Base-by-base conservation (phyloP, 805 yeast species). In the Candida chauliodis region DNA sequence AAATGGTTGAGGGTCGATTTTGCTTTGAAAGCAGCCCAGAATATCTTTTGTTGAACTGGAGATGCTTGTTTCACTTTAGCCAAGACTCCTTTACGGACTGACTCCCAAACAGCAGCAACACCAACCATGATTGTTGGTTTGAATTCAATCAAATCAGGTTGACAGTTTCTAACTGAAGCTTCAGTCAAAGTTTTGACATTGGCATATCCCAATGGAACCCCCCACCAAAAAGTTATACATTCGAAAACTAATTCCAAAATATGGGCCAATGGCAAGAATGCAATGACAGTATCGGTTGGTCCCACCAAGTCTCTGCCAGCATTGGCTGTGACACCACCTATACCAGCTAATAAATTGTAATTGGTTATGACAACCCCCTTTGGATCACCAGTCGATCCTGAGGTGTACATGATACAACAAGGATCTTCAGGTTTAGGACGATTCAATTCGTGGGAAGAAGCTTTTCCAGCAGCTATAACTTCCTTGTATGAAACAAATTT, bases 71-170 rank as follows among this genome's bases (percentile, higher is more conserved):
- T 69, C 48, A 93, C 76, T 66, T 90, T 89, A 39, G 76, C 76
- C 42, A 87, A 44, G 43, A 93, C 84, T 42, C 99, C 99, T 71
- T 93, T 93, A 63, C 90, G 84, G 44, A 93, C 87, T 26, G 84
- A 75, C 71, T 93, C 99, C 95, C 96, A 93, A 37, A 93, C 97
- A 4, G 98, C 96, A 13, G 97, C 97, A 41, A 93, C 99, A 63
- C 96, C 99, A 48, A 89, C 96, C 96, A 93, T 85, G 50, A 90
- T 65, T 4, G 96, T 85, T 42, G 99, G 99, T 60, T 79, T 74
- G 65, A 89, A 85, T 55, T 84, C 85, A 40, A 73, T 76, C 70
- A 93, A 76, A 61, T 93, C 99, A 54, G 96, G 91, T 41, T 76
- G 67, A 69, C 95, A 89, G 67, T 93, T 85, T 53, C 76, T 80